Evolutionary conservation across 2,329 filamentous ascomycete species (phyloP), one percentile per base, ranked within the genome.

Genomic region (Hansfordia pulvinata): DNA sequence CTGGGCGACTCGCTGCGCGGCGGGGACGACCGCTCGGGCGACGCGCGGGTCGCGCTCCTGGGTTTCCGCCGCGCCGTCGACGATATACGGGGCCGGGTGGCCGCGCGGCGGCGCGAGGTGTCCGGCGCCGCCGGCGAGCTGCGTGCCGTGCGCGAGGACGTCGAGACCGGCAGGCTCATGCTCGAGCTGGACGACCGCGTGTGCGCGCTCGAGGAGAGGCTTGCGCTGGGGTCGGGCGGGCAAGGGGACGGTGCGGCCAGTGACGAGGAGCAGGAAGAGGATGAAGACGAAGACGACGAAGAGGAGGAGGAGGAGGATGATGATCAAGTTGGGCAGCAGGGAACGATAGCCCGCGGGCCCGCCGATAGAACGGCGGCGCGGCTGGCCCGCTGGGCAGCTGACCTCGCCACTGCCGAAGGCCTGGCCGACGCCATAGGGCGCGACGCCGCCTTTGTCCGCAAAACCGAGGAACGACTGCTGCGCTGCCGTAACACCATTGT

Each of bases 21-120:
- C 3, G 92, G 92, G 6, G 86, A 93, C 44, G 88, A 94, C 42
- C 81, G 77, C 48, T 77, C 94, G 1, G 86, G 93, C 47, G 84
- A 92, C 44, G 78, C 96, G 17, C 69, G 83, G 22, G 80, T 98
- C 1, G 84, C 85, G 0, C 54, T 98, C 29, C 51, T 96, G 33
- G 84, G 84, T 0, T 94, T 98, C 43, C 66, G 76, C 33, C 69
- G 86, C 35, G 84, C 90, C 27, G 70, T 94, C 1, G 76, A 82
- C 36, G 75, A 76, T 26, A 65, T 96, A 25, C 74, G 73, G 44
- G 58, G 56, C 8, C 66, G 64, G 11, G 80, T 94, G 0, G 57
- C 60, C 6, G 62, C 67, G 31, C 65, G 77, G 35, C 71, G 69
- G 14, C 52, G 53, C 12, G 76, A 88, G 39, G 69, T 85, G 2